phyloP scores from a whole-genome alignment of 1,284 basidiomycete genomes.

The Inonotus obliquus region DNA sequence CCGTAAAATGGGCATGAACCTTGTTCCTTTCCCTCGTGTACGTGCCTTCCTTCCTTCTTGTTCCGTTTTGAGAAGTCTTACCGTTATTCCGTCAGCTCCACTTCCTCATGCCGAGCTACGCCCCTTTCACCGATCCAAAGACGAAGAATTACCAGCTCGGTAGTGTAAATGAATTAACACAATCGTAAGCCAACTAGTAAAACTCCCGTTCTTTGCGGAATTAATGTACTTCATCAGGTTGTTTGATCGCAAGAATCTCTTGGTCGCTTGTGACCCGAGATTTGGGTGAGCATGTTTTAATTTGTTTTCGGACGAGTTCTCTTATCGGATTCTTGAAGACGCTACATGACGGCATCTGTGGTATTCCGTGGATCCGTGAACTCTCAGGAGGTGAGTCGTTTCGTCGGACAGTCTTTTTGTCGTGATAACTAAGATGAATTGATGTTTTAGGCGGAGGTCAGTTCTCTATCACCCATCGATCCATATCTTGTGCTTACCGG shows the following conservation, averaged over 20 bases:
- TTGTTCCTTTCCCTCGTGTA: constrained; percentile 89
- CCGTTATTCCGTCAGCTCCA: constrained; percentile 52
- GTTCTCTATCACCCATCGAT: constrained; percentile 23
- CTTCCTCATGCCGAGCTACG: constrained; percentile 87
- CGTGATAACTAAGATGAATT: constrained; percentile 32
- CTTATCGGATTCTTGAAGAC: constrained; percentile 35
- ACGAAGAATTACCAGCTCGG: constrained; percentile 58
- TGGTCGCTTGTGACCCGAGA: constrained; percentile 83
- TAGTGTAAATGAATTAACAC: constrained; percentile 65
- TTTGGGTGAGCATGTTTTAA: constrained; percentile 49
- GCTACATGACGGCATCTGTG: constrained; percentile 82
- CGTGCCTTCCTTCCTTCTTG: constrained; percentile 24
- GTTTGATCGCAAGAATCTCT: constrained; percentile 75
- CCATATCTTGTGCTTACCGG: constrained; percentile 1
- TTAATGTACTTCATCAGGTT: constrained; percentile 40
- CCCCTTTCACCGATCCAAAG: constrained; percentile 69
- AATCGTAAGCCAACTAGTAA: constrained; percentile 43
- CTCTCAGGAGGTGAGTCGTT: constrained; percentile 69
- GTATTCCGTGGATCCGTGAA: constrained; percentile 84
- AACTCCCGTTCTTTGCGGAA: neutral
- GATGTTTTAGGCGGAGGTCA: constrained; percentile 47
- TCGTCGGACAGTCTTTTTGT: constrained; percentile 20
- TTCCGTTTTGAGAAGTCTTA: neutral
- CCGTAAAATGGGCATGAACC: constrained; percentile 90
- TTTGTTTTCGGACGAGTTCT: neutral